phyloP scores from a whole-genome alignment of 2,329 filamentous ascomycete genomes.

The Akanthomyces muscarius region DNA sequence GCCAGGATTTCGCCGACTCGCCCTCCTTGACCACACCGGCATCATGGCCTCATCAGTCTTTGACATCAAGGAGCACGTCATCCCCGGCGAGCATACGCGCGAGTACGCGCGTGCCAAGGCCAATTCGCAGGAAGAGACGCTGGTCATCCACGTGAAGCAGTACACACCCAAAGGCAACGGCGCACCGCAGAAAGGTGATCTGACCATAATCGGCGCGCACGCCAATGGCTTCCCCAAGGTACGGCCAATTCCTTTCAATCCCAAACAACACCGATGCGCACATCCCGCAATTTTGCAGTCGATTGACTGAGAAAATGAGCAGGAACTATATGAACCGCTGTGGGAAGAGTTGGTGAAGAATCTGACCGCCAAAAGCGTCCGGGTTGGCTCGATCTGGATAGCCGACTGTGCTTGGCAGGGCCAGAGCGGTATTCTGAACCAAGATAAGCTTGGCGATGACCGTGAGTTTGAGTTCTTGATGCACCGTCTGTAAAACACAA shows the following conservation, averaged over 20 bases:
- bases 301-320: not conserved
- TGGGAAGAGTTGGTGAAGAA: slow-evolving; percentile 75
- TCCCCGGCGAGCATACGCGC: slow-evolving; percentile 73
- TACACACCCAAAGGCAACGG: slow-evolving; percentile 74
- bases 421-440: slow-evolving; percentile 72
- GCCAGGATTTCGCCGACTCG: not conserved
- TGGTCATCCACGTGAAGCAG: slow-evolving; percentile 78
- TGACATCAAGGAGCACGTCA: slow-evolving; percentile 66
- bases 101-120: slow-evolving; percentile 74
- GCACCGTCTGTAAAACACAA: not conserved
- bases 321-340: slow-evolving; percentile 89
- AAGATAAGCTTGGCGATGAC: slow-evolving; percentile 73
- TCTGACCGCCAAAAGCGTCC: slow-evolving; percentile 56
- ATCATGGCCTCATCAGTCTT: slow-evolving; percentile 41
- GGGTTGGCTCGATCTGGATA: slow-evolving; percentile 82
- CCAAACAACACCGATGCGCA: not conserved
- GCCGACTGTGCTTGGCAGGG: slow-evolving; percentile 86
- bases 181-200: slow-evolving; percentile 64
- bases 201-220: slow-evolving; percentile 83
- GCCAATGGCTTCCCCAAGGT: slow-evolving; percentile 93
- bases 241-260: slow-evolving; percentile 15
- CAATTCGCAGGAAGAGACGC: slow-evolving; percentile 66
- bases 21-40: no score
- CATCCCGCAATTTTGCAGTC: not conserved
- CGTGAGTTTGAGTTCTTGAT: slow-evolving; percentile 48